Evolutionary conservation across 257 asterid species (phyloP).

Genomic region (Capsicum chinense): DNA sequence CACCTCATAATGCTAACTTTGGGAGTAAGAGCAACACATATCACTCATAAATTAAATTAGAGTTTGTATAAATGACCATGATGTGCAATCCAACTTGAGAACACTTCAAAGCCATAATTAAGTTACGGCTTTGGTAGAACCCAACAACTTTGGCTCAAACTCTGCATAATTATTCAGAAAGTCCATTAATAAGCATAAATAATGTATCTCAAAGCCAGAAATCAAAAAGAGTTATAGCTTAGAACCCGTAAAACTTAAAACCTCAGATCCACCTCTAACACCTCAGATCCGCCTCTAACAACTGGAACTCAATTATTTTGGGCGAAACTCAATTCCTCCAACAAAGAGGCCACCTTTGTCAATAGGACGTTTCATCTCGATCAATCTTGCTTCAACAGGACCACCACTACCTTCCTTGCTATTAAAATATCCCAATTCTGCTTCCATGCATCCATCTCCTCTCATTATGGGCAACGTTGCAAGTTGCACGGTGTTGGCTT

Average conservation of each 20-base stretch:
- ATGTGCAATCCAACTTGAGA: conserved; percentile 24
- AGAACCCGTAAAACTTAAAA: not conserved
- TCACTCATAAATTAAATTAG: not conserved
- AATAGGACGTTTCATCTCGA: too few relatives aligned
- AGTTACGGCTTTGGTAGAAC: not conserved
- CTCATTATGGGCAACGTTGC: too few relatives aligned
- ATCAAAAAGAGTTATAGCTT: not conserved
- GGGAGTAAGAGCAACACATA: not conserved
- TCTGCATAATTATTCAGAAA: not conserved
- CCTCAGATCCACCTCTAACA: not conserved
- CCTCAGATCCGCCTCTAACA: not conserved
- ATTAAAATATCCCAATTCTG: too few relatives aligned
- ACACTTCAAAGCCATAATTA: conserved; percentile 26
- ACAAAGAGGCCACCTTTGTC: too few relatives aligned
- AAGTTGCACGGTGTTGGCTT: too few relatives aligned
- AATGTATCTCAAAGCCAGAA: not conserved
- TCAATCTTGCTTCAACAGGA: too few relatives aligned
- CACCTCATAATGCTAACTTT: not conserved
- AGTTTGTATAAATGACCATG: not conserved
- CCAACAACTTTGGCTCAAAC: not conserved
- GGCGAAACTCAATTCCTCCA: too few relatives aligned
- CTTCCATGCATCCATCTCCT: too few relatives aligned
- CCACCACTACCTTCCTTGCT: too few relatives aligned
- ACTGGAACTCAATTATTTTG: too few relatives aligned
- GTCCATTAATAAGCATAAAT: not conserved